Base-by-base conservation (phyloP, 2,329 filamentous ascomycete genomes). In the Verticillium isaacii region DNA sequence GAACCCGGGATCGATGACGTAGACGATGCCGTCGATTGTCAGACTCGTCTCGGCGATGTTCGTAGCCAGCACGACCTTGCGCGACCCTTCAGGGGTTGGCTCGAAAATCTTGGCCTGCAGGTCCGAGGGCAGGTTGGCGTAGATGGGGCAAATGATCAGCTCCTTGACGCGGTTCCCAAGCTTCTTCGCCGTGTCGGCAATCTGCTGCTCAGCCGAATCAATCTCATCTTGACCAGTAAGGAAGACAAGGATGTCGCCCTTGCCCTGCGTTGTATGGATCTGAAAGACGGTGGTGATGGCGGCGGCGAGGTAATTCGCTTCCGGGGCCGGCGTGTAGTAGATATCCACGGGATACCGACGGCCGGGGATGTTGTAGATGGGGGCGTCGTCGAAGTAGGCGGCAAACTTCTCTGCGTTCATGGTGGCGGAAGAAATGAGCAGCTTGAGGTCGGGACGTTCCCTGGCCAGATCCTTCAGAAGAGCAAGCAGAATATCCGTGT, bases 1-100 rank as follows among this genome's bases (percentile, higher is more conserved):
- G 66, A 96, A 96, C 0, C 95, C 95, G 0, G 91, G 91, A 68
- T 99, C 95, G 63, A 98, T 96, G 39, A 98, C 95, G 72, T 96
- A 97, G 9, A 94, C 90, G 63, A 98, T 96, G 17, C 93, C 94
- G 72, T 98, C 93, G 62, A 99, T 97, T 0, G 95, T 99, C 70
- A 99, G 78, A 80, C 88, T 93, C 0, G 95, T 99, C 74, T 99
- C 95, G 2, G 95, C 95, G 74, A 99, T 98, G 72, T 99, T 99
- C 2, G 95, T 98, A 0, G 94, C 93, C 41, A 98, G 78, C 0
- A 99, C 92, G 0, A 98, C 92, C 72, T 98, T 99, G 32, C 95
- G 85, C 0, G 91, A 89, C 19, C 89, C 89, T 0, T 89, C 86
- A 0, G 95, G 94, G 0, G 94, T 96, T 0, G 93, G 93, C 69